These are phyloP conservation scores for Actinomortierella wolfii DNA, from an alignment of 371 early-diverging fungal genomes.

Conservation along the genomic window DNA sequence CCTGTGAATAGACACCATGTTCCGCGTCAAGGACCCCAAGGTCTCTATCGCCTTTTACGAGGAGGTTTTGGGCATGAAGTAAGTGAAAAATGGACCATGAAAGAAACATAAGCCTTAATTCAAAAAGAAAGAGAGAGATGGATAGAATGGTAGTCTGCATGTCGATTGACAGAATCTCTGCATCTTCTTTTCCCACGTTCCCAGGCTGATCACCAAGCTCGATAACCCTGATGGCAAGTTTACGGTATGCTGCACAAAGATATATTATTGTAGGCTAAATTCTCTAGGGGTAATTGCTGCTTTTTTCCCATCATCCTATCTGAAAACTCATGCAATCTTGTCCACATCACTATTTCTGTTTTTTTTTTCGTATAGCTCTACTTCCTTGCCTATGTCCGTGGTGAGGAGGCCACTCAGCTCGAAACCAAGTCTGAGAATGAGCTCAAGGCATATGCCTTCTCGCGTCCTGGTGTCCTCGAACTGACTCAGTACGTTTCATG, in stretches of 20 bases:
- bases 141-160: too few species aligned
- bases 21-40: constrained; percentile 83
- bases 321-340: too few species aligned
- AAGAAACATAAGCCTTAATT: too few species aligned
- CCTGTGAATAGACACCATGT: constrained; percentile 65
- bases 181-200: neutral
- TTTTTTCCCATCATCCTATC: too few species aligned
- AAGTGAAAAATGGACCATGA: constrained; percentile 27
- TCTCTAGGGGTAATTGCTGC: too few species aligned
- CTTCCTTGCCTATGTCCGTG: constrained; percentile 75
- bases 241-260: too few species aligned
- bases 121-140: too few species aligned
- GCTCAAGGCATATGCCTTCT: constrained; percentile 58
- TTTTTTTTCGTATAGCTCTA: constrained; percentile 46
- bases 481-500: constrained; percentile 72
- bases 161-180: too few species aligned
- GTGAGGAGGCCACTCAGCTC: constrained; percentile 45
- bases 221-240: constrained; percentile 72
- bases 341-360: neutral
- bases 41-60: constrained; percentile 78
- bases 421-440: constrained; percentile 57
- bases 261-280: too few species aligned
- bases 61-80: constrained; percentile 86
- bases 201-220: constrained; percentile 59
- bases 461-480: constrained; percentile 79